Evolutionary conservation across 2,329 filamentous ascomycete genomes (phyloP), one percentile per base, ranked within the genome.

Genomic region (Polychaeton citri): DNA sequence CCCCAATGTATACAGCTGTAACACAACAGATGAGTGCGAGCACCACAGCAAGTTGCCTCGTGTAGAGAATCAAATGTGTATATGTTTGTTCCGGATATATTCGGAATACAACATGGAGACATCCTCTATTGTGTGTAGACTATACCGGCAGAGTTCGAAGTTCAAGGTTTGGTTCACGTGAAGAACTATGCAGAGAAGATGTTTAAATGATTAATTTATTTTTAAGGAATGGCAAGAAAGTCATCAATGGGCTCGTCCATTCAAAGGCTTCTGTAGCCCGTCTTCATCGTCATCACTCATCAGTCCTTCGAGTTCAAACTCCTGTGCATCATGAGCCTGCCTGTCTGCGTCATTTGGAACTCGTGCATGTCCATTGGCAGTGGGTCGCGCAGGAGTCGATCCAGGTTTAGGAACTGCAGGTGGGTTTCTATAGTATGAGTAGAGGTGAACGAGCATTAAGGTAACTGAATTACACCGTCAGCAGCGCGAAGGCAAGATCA

Each of bases 271-370:
- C 19, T 17, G 16, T 19, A n/a, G 30, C 28, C 40, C 33, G 6
- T 50, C 64, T 4, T 79, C 79, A 35, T 94, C 86, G 13, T 92
- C 86, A 31, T 93, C 87, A 39, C 81, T 90, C 56, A 87, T 87
- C 26, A 98, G 62, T 0, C 84, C 88, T 40, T 90, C 85, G 1
- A 98, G 69, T 61, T 96, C 90, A 55, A 94, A 98, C 48, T 94
- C 86, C 54, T 95, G 81, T 0, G 83, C 87, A 53, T 93, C 87
- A 19, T 74, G 69, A 24, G 88, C 66, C 41, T 74, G 74, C 8
- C 67, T 64, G 17, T 74, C 72, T n/a, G 43, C 35, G 2, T 45
- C 46, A 30, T 43, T 50, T 7, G 57, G 65, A 54, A 53, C 30
- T 45, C 59, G 46, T 55, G 58, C 55, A 42, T 70, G 65, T 12